These are phyloP conservation scores for Didymella lethalis DNA, from an alignment of 2,329 filamentous ascomycete species.

Conservation along the genomic window DNA sequence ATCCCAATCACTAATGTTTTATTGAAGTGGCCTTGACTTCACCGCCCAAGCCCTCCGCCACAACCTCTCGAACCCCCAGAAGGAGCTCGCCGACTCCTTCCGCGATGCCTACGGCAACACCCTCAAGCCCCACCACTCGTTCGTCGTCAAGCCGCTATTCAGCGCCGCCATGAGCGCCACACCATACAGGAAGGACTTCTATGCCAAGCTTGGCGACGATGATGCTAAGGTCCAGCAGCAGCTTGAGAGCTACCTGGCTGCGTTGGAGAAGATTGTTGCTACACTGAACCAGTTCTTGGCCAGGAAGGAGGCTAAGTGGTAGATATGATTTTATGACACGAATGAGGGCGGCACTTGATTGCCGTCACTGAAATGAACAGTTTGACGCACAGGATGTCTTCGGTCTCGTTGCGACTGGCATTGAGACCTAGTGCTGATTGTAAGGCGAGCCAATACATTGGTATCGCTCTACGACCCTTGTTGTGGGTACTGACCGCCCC, in stretches of 20 bases:
- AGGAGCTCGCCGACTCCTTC: conserved; percentile 89
- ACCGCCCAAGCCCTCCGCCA: conserved; percentile 82
- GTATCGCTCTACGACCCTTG: neutral
- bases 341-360: conserved; percentile 3
- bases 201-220: conserved; percentile 80
- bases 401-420: neutral
- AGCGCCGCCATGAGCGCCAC: conserved; percentile 90
- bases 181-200: conserved; percentile 94
- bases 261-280: conserved; percentile 78
- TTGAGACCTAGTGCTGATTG: neutral
- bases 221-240: conserved; percentile 67
- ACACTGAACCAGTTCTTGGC: conserved; percentile 72
- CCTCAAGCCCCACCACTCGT: conserved; percentile 89
- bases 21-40: conserved; percentile 84
- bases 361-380: neutral
- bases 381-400: neutral
- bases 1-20: neutral
- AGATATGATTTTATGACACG: conserved; percentile 18
- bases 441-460: neutral
- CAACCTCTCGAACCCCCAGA: conserved; percentile 71
- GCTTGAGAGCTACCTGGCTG: conserved; percentile 75
- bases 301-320: conserved; percentile 47
- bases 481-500: neutral
- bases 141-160: conserved; percentile 91
- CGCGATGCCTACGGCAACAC: conserved; percentile 82